Evolutionary conservation across 306 rosid species (phyloP).

Genomic region (Ormosia emarginata): DNA sequence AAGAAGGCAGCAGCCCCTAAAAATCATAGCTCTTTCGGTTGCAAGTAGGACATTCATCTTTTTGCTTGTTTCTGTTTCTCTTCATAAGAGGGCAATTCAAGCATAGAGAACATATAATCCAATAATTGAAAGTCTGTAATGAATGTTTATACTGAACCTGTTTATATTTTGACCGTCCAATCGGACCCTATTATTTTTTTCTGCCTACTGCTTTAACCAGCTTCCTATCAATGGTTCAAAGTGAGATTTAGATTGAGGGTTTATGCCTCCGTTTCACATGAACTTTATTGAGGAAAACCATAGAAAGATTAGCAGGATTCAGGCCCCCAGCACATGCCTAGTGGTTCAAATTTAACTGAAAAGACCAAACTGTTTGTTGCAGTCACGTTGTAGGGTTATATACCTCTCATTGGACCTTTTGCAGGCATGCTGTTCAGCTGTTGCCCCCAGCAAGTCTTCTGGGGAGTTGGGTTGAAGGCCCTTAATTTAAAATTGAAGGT

Average conservation of each 20-base stretch:
- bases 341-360: neutral
- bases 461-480: neutral
- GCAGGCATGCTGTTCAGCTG: neutral
- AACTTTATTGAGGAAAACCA: neutral
- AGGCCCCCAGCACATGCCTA: neutral
- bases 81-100: neutral
- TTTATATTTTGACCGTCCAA: neutral
- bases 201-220: neutral
- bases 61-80: neutral
- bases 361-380: conserved; percentile 3
- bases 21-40: neutral
- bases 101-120: neutral
- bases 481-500: neutral
- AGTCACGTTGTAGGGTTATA: neutral
- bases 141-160: neutral
- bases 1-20: neutral
- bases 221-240: neutral
- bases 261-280: neutral
- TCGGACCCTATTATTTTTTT: neutral
- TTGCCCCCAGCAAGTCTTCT: neutral
- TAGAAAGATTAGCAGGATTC: neutral
- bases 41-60: neutral
- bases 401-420: neutral
- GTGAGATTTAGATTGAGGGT: neutral
- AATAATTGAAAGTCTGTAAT: neutral